Percentiles rank a stretch among this genome's conserved stretches.
Evolutionary conservation across 768 basidiomycete species (phyloP).

Genomic region (Chalciporus pseudorubinellus): DNA sequence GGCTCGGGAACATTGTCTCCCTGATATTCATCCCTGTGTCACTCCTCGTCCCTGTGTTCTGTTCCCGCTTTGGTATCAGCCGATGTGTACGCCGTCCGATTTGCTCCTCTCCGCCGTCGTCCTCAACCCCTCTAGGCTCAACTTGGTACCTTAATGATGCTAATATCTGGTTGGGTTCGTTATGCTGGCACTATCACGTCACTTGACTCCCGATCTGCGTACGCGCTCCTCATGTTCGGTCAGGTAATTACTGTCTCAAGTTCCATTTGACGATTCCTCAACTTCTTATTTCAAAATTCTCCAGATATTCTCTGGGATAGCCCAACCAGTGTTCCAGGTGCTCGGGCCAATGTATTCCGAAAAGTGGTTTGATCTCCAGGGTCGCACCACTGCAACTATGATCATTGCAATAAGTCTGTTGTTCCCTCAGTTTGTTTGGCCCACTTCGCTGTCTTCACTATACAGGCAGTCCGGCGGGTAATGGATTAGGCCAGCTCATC

Average conservation of each 20-base stretch:
- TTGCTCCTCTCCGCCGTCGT: background rate
- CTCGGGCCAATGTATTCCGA: constrained; percentile 81
- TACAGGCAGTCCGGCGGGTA: constrained; percentile 74
- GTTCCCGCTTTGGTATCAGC: constrained; percentile 57
- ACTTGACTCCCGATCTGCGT: constrained; percentile 50
- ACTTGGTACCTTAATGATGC: constrained; percentile 50
- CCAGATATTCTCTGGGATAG: constrained; percentile 59
- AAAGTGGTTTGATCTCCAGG: constrained; percentile 75
- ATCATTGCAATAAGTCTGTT: constrained; percentile 43
- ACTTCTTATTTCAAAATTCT: too few species aligned
- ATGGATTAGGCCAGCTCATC: constrained; percentile 69
- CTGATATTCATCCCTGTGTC: constrained; percentile 63
- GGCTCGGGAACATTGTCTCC: constrained; percentile 71
- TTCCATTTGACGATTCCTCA: too few species aligned
- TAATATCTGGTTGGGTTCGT: constrained; percentile 73
- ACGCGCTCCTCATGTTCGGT: constrained; percentile 67
- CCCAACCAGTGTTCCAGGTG: constrained; percentile 75
- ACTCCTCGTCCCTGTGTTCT: constrained; percentile 55
- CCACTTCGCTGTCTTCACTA: constrained; percentile 5
- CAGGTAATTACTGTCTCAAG: too few species aligned
- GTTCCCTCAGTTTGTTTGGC: background rate
- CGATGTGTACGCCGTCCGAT: constrained; percentile 48
- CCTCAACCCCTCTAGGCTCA: constrained; percentile 48
- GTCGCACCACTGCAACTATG: constrained; percentile 79
- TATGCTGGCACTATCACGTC: constrained; percentile 63